Evolutionary conservation across 2,329 filamentous ascomycete genomes (phyloP).

Genomic region (Akanthomyces muscarius): DNA sequence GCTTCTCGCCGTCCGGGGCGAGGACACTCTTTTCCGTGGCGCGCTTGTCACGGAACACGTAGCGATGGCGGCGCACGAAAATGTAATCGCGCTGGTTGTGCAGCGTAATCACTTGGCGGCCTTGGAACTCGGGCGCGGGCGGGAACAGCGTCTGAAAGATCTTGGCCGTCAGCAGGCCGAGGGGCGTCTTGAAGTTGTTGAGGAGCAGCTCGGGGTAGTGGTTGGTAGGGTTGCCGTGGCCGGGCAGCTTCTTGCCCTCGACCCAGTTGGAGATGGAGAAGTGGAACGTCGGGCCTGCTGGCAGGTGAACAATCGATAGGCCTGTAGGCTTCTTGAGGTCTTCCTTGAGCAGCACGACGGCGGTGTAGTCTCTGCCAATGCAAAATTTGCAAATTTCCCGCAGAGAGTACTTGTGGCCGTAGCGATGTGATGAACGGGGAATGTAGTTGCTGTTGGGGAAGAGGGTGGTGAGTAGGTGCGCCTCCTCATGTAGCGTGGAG

Average conservation of each 20-base stretch:
- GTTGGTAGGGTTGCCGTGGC: slow-evolving; percentile 82
- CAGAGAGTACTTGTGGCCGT: slow-evolving; percentile 86
- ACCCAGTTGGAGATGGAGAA: slow-evolving; percentile 90
- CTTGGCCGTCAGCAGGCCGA: slow-evolving; percentile 82
- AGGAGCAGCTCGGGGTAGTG: slow-evolving; percentile 88
- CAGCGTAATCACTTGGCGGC: slow-evolving; percentile 84
- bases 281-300: slow-evolving; percentile 84
- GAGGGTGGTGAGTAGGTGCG: slow-evolving; percentile 69
- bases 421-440: slow-evolving; percentile 75
- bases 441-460: slow-evolving; percentile 90
- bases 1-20: slow-evolving; percentile 73
- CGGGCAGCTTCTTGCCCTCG: slow-evolving; percentile 79
- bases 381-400: slow-evolving; percentile 88
- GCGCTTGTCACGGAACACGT: slow-evolving; percentile 87
- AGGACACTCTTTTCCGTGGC: slow-evolving; percentile 82
- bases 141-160: slow-evolving; percentile 65
- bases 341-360: slow-evolving; percentile 81
- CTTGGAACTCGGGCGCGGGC: slow-evolving; percentile 74
- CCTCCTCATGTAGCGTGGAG: slow-evolving; percentile 81
- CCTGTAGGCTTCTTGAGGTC: slow-evolving; percentile 82
- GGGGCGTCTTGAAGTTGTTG: slow-evolving; percentile 91
- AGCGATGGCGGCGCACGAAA: slow-evolving; percentile 85
- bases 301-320: slow-evolving; percentile 78
- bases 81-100: slow-evolving; percentile 97
- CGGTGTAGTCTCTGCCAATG: slow-evolving; percentile 74